phyloP scores from a whole-genome alignment of 1,284 basidiomycete genomes.

The Tylopilus orsonianus region DNA sequence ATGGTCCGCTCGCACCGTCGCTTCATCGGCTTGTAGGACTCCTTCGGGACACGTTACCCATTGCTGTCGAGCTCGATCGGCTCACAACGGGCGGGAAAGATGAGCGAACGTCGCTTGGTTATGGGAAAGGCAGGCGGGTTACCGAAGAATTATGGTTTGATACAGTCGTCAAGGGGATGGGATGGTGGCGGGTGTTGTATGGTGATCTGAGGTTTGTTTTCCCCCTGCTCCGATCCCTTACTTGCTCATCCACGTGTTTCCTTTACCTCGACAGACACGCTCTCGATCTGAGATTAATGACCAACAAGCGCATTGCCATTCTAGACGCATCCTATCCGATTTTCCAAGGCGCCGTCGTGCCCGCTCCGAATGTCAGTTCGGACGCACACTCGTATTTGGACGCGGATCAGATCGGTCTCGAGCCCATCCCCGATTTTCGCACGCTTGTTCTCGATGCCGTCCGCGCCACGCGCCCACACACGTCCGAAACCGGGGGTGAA shows the following conservation, averaged over 20 bases:
- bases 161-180: constrained; percentile 71
- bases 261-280: constrained; percentile 52
- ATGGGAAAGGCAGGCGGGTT: constrained; percentile 21
- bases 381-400: constrained; percentile 13
- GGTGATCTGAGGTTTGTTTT: constrained; percentile 57
- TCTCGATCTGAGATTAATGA: constrained; percentile 76
- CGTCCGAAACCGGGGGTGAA: constrained; percentile 7
- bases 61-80: constrained; percentile 67
- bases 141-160: constrained; percentile 46
- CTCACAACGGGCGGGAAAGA: constrained; percentile 40
- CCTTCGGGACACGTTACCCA: constrained; percentile 71
- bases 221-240: not conserved
- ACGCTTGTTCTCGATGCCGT: constrained; percentile 47
- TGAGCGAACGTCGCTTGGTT: constrained; percentile 16
- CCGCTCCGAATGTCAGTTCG: not conserved
- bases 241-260: not conserved
- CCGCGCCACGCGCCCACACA: constrained; percentile 16
- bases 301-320: constrained; percentile 59
- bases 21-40: constrained; percentile 63
- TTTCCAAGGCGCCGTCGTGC: constrained; percentile 36
- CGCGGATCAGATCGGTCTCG: constrained; percentile 40
- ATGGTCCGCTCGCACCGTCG: constrained; percentile 61
- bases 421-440: constrained; percentile 61
- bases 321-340: constrained; percentile 67
- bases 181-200: constrained; percentile 78